Base-by-base conservation (phyloP, 805 yeast genomes). In the Lachancea kluyveri region DNA sequence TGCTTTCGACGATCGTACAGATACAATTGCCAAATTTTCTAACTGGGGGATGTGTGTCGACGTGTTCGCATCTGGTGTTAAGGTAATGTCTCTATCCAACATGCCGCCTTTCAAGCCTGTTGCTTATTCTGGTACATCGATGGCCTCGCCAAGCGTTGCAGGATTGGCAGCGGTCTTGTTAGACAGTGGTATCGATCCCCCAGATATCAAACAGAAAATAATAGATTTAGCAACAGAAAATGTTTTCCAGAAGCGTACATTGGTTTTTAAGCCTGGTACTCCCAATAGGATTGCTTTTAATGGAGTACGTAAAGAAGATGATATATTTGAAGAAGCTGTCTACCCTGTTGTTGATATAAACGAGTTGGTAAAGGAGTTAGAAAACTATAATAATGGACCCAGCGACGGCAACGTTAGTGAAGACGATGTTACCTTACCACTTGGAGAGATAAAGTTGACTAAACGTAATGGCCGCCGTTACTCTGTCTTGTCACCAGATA, bases 41-140 rank as follows among this genome's bases (percentile, higher is more conserved):
- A 88, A 90, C 51, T 84, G 88, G 87, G 96, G 97, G 0, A 64
- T 67, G n/a, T 90, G 96, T 56, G 94, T 88, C 6, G 86, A 85
- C 49, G 65, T 85, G 1, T 80, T 83, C 58, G 86, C 96, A 0
- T 74, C 90, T 28, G 97, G 97, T 0, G 78, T 77, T 0, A 61
- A 63, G 10, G 79, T 86, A 3, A 60, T 65, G 17, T 79, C 88
- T 33, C 64, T 79, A 9, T 64, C 72, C 8, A 62, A 61, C 23
- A 43, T 21, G 1, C 26, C 48, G 3, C 31, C 32, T 5, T 41
- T 43, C 10, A 24, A 24, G 3, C 45, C 58, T 3, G 37, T 50
- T 6, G 39, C 45, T 5, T 60, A 76, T 46, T 74, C 86, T 3
- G 94, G 94, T 1, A 83, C 92, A 0, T 83, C 92, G 3, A 82